Percentiles rank a stretch among this genome's conserved stretches.
Evolutionary conservation across 495 filamentous ascomycete species (phyloP).

Genomic region (Aspergillus steynii): DNA sequence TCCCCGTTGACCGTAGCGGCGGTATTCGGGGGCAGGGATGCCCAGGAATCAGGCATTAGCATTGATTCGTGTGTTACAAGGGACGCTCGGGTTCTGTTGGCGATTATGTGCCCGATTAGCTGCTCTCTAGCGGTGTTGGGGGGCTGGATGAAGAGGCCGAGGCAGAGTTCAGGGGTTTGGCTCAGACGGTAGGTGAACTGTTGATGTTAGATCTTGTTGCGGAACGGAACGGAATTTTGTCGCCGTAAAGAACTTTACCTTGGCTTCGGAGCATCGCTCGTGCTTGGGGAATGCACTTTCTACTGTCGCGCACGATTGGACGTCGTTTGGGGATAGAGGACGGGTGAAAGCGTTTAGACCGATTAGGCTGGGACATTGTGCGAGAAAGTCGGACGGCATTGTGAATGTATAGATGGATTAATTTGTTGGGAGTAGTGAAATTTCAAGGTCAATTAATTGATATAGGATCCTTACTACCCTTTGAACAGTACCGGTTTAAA

Average conservation of each 20-base stretch:
- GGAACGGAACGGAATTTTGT: no score
- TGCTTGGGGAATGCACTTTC: constrained; percentile 22
- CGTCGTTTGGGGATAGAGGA: constrained; percentile 12
- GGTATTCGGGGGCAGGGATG: constrained; percentile 5
- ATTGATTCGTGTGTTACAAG: constrained; percentile 25
- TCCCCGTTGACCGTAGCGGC: constrained; percentile 8
- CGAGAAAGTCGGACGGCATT: not conserved
- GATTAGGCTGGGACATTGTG: not conserved
- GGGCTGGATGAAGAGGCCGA: constrained; percentile 24
- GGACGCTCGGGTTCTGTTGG: constrained; percentile 6
- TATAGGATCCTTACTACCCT: no score
- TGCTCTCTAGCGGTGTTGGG: not conserved
- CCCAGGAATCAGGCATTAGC: constrained; percentile 25
- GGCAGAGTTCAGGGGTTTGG: constrained; percentile 19
- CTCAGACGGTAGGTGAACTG: constrained; percentile 26
- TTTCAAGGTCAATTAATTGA: no score
- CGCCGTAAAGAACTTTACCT: constrained; percentile 11
- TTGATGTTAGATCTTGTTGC: not conserved
- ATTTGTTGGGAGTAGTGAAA: not conserved
- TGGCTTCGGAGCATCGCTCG: constrained; percentile 28
- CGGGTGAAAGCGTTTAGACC: not conserved
- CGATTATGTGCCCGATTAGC: constrained; percentile 28
- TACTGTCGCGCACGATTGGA: constrained; percentile 24
- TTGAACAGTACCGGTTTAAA: no score
- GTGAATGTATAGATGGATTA: not conserved